Base-by-base conservation (phyloP, 176 grass and related monocot genomes). In the Eragrostis nindensis region DNA sequence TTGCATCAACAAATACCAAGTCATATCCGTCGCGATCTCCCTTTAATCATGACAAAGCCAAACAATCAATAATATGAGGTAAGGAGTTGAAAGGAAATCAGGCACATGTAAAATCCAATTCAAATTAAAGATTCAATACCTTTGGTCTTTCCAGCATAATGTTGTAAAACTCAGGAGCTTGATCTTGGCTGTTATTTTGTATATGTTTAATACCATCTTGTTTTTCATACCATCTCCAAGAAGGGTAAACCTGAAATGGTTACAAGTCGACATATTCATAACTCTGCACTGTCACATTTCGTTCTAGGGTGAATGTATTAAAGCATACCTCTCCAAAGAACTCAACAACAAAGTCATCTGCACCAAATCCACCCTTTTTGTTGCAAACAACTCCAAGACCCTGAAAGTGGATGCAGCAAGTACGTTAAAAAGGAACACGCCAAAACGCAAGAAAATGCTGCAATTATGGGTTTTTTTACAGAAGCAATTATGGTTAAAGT, bases 151-250 rank as follows among this genome's bases (percentile, higher is more conserved):
- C 96, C 70, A 99, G 78, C 83, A 95, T 93, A 69, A 99, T 99
- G 69, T 99, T 99, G 78, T 99, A 99, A 88, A 99, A 95, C 63
- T 99, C 96, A 42, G 96, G 93, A 79, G 96, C 93, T 40, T 88
- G 96, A 77, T 99, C 96, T 88, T 99, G 86, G 11, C 82, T 93
- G 80, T 93, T 95, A 72, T 93, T 99, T 78, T 95, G 97, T 79
- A 99, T 93, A 83, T 92, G 87, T 17, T 82, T 91, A 75, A 99
- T 95, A 63, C 93, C 96, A 90, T 99, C 96, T 86, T 99, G 93
- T 57, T 99, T 99, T 70, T 99, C 93, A 68, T 91, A 99, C 96
- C 93, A 99, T 93, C 92, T 95, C 96, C 96, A 99, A 75, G 96
- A 92, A 88, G 96, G 96, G 76, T 95, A 98, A 54, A 98, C 95